A percentile compares a stretch with the other conserved stretches of the same genome.
Evolutionary conservation across 2,329 filamentous ascomycete species (phyloP).

Genomic region (Trichoderma hamatum): DNA sequence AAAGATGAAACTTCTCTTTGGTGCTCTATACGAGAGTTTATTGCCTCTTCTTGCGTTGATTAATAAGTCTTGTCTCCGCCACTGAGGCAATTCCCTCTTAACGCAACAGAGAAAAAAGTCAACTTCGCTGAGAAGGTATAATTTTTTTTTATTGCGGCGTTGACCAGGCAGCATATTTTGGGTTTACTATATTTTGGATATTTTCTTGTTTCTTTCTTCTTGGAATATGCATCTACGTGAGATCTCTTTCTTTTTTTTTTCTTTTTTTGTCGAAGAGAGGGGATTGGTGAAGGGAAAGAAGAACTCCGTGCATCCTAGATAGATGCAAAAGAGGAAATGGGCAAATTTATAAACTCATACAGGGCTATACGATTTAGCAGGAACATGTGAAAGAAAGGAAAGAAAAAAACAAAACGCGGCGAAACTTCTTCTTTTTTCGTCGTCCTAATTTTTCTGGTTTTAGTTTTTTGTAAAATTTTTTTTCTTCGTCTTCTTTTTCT

Average conservation of each 20-base stretch:
- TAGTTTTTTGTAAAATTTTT: slow-evolving; percentile 20
- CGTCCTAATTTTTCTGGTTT: background rate
- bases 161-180: slow-evolving; percentile 28
- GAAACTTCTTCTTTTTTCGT: slow-evolving; percentile 8
- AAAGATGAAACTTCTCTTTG: background rate
- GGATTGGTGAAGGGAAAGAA: background rate
- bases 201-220: background rate
- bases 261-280: slow-evolving; percentile 4
- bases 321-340: slow-evolving; percentile 10
- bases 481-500: background rate
- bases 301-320: background rate
- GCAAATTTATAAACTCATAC: slow-evolving; percentile 22
- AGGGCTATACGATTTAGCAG: slow-evolving; percentile 21
- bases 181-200: slow-evolving; percentile 20
- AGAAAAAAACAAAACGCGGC: slow-evolving; percentile 9
- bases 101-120: background rate
- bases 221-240: slow-evolving; percentile 13
- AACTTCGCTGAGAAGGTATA: background rate
- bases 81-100: slow-evolving; percentile 9
- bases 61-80: slow-evolving; percentile 22
- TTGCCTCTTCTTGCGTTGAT: slow-evolving; percentile 11
- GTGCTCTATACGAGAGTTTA: slow-evolving; percentile 6
- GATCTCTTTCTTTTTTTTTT: background rate
- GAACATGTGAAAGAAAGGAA: slow-evolving; percentile 20
- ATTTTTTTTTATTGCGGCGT: slow-evolving; percentile 24